Evolutionary conservation across 208 protist genomes (phyloP), one percentile per base, ranked within the genome.

Genomic region (Crithidia mellificae): DNA sequence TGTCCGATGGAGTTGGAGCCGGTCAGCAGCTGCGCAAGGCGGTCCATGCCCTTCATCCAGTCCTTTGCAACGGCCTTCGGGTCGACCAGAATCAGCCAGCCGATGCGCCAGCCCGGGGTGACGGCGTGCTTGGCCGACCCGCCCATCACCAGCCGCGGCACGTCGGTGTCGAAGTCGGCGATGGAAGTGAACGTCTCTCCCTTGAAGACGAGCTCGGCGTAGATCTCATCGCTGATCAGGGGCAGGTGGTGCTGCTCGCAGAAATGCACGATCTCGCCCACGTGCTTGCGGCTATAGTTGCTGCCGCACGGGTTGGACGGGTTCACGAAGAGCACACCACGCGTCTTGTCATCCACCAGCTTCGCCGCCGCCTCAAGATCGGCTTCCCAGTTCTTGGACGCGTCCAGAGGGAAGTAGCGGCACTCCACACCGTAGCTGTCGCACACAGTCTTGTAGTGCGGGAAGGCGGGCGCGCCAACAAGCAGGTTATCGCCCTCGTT

Each of bases 251-350:
- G 74, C 52, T 92, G 63, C 62, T 95, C 80, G 17, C 93, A 96
- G 14, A 98, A 72, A 46, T 77, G 68, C 17, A 97, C 46, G 36
- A 97, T 78, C 51, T 83, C 87, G 36, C 72, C 44, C 17, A 98
- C 53, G 72, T 98, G 96, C 27, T 86, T 49, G 17, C 68, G 69
- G 22, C 70, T 80, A 71, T 83, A 98, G 72, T 96, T 93, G 47
- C 83, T 95, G 54, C 97, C 97, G 71, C 95, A 98, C 32, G 97
- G 96, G 80, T 98, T 98, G 24, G 90, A 97, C 9, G 97, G 97
- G 83, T 98, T 98, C 58, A 91, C 98, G 24, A 98, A 66, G 17
- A 98, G 81, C 85, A 51, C 72, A 85, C 46, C 46, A 14, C 46
- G 25, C 75, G 72, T 81, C 5, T 96, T 98, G 19, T 77, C 63